Base-by-base conservation (phyloP, 371 early-diverging fungal species). In the Mortierella sp. region DNA sequence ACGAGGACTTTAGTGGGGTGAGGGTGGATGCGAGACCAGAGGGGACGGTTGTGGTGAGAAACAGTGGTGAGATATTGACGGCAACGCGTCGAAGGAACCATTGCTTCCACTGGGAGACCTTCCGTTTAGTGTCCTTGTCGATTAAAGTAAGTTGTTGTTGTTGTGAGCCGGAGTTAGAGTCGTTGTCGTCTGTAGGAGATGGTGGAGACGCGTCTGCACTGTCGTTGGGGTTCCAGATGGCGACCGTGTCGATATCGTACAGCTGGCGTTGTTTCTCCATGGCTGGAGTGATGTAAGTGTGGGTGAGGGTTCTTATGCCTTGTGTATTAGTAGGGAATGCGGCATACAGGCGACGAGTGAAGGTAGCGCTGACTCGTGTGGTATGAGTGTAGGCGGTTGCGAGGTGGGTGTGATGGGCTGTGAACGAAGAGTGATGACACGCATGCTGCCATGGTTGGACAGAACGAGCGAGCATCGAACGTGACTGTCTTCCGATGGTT, bases 11-110 rank as follows among this genome's bases (percentile, higher is more conserved):
- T 27, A 88, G 55, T 27, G 85, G 83, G 18, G 88, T 80, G 43
- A 82, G 77, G 1, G 83, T 81, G 29, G 86, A 87, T 35, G 88
- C 74, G n/a, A 88, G 56, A 1, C 83, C 88, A 0, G 88, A 87
- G 58, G 89, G 89, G n/a, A 89, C 88, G n/a, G 89, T 87, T 10
- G 89, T 88, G 51, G 88, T 84, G 49, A 84, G 76, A 70, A 84
- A 84, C 76, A 84, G 81, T 0, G 84, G 84, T 0, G 84, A 84
- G 71, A 84, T 84, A 68, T 84, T 81, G 55, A 78, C 81, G 35
- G 81, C 84, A 49, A 84, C 71, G 75, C 81, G 84, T 77, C 78
- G 78, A 35, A 84, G 84, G 24, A 84, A 76, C 84, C 84, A 84
- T 2, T 81, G 73, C 58, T 80, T 80, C 81, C 81, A 84, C 16